Base-by-base conservation (phyloP, 345 rosid species). In the Dipteronia dyeriana region DNA sequence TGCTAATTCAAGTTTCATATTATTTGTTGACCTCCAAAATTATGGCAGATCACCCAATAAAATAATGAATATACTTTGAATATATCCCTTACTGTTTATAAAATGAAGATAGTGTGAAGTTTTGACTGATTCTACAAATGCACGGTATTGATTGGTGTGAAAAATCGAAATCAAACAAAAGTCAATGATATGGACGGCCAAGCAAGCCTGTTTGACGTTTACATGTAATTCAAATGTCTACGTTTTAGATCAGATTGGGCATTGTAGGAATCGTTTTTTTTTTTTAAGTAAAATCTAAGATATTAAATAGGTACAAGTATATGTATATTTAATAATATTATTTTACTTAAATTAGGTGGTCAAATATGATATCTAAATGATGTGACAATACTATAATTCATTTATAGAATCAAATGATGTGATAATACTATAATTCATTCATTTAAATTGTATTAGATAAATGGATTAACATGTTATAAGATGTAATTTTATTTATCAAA, bases 181-280 rank as follows among this genome's bases (percentile, higher is more conserved):
- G 85, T 82, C 80, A 82, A 82, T 25, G 76, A 73, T 22, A 73
- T 73, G 1, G 82, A 82, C 80, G 80, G 78, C 71, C 49, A 29
- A 1, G 71, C 65, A 31, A 31, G 38, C 38, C 5, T 64, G 9
- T 65, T 61, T 29, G 77, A 64, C 49, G 43, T 45, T 39, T 38
- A 0, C 1, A 20, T 8, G 17, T 47, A 19, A 16, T 65, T 65
- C 22, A 60, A 49, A n/a, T 45, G 16, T 51, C 59, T 29, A 75
- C 78, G 62, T 51, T 65, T 47, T 20, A 31, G 3, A 65, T 49
- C 63, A 64, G 56, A 6, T 4, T 16, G 17, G n/a, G 56, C 56
- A 51, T 4, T 17, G 56, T 4, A 51, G n/a, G 4, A 49, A 49
- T 12, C 17, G 17, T 51, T 51, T 51, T 51, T 49, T 49, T 49